Conservation (phyloP, 495 filamentous ascomycete species). For the Saxispiralis lemnorum region DNA sequence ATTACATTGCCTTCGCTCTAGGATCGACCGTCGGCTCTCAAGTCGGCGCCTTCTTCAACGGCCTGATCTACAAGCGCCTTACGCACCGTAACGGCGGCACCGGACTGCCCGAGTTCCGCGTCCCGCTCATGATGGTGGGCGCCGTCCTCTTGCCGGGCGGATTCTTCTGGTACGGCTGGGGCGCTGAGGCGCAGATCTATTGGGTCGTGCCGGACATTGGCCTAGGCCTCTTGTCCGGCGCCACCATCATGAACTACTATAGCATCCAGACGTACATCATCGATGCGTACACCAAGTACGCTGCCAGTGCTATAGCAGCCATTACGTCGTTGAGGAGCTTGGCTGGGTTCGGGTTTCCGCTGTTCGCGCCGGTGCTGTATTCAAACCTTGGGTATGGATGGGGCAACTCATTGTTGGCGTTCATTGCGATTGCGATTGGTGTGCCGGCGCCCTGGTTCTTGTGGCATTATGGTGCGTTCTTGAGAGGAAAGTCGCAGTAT, state of each 20-base stretch:
- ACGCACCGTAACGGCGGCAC: constrained; percentile 39
- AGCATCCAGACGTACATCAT: constrained; percentile 50
- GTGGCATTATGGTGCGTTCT: constrained; percentile 11
- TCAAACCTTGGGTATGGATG: constrained; percentile 15
- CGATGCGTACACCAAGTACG: constrained; percentile 51
- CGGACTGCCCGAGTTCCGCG: constrained; percentile 50
- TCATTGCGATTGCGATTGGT: constrained; percentile 14
- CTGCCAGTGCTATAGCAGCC: constrained; percentile 51
- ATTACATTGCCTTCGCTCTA: constrained; percentile 26
- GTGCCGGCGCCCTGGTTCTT: constrained; percentile 13
- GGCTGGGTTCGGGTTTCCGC: constrained; percentile 52
- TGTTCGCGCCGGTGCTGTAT: constrained; percentile 54
- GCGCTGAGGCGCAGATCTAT: constrained; percentile 39
- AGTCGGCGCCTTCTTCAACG: constrained; percentile 21
- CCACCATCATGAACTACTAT: constrained; percentile 41
- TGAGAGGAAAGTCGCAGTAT: constrained; percentile 11
- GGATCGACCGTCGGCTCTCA: constrained; percentile 25
- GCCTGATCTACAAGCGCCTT: constrained; percentile 42
- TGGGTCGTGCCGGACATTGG: constrained; percentile 54
- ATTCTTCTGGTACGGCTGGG: constrained; percentile 59
- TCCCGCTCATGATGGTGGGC: constrained; percentile 41
- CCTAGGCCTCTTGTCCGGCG: constrained; percentile 35
- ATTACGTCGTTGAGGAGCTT: constrained; percentile 42
- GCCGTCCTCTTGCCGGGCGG: constrained; percentile 42
- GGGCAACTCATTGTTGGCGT: constrained; percentile 13